Base-by-base conservation (phyloP, 2,329 filamentous ascomycete genomes). In the Pyrenophora teres region DNA sequence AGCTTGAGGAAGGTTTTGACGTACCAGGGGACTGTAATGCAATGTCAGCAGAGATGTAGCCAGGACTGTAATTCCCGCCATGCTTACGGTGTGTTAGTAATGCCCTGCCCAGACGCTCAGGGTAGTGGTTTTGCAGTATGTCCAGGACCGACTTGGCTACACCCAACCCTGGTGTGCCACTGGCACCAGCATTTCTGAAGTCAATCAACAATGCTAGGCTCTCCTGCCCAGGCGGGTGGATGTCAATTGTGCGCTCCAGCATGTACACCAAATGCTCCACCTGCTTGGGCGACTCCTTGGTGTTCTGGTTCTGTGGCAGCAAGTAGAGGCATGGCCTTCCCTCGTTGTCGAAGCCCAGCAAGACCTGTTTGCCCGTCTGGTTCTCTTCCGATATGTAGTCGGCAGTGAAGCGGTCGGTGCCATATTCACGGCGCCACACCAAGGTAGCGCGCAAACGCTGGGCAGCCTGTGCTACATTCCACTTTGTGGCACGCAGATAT, bases 221-320 rank as follows among this genome's bases (percentile, higher is more conserved):
- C 77, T 97, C 94, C 71, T 96, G 90, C 12, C 89, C 88, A 0
- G 92, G 82, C 0, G 89, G 87, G 85, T 95, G 92, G 56, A 97
- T 77, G 64, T 97, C 92, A 60, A 96, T 85, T 30, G 89, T 87
- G 32, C 90, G 84, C 79, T 99, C 94, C 36, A 97, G 77, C 92
- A 97, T 97, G 78, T 89, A 99, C 45, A 97, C 92, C 54, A 99
- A 79, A 73, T 97, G 92, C 75, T 99, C 87, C 48, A 96, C 87
- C 77, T 97, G 94, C 63, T 90, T 84, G 32, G 92, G 89, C 56
- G 86, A 89, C 50, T 86, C 83, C 63, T 95, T 87, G 1, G 94
- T 97, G 79, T 99, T 99, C 77, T 99, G 94, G 62, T 88, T 86
- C 27, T 87, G 90, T 1, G 94, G 94, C 70, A 89, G 88, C 53